phyloP scores from a whole-genome alignment of 1,284 basidiomycete species.

The Phenoliferia sp. region DNA sequence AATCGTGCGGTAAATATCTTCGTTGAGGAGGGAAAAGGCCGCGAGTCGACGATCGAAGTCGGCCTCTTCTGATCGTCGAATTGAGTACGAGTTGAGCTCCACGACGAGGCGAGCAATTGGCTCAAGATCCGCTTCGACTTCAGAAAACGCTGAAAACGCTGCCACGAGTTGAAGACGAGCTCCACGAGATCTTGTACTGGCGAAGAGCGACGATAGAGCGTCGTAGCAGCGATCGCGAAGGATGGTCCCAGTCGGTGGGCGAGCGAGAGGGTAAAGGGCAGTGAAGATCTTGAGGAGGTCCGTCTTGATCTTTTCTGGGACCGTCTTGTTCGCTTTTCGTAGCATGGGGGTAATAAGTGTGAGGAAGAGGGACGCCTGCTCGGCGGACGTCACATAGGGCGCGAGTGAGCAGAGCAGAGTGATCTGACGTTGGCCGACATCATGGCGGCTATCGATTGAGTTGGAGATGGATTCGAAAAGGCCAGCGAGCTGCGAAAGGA shows the following conservation, averaged over 20 bases:
- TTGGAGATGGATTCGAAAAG: constrained; percentile 61
- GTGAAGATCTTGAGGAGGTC: constrained; percentile 75
- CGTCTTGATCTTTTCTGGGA: constrained; percentile 82
- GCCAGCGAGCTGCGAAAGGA: constrained; percentile 68
- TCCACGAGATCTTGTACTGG: constrained; percentile 62
- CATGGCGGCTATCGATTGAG: constrained; percentile 54
- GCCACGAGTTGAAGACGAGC: constrained; percentile 64
- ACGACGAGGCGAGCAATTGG: constrained; percentile 56
- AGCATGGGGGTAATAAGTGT: constrained; percentile 74
- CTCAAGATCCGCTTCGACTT: constrained; percentile 51
- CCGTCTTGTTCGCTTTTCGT: constrained; percentile 65
- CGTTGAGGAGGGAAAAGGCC: constrained; percentile 74
- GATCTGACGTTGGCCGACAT: constrained; percentile 77
- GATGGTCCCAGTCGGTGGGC: constrained; percentile 4
- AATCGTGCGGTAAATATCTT: constrained; percentile 52
- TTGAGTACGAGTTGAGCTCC: constrained; percentile 80
- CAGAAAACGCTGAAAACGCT: constrained; percentile 59
- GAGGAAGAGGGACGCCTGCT: constrained; percentile 71
- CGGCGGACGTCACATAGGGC: constrained; percentile 62
- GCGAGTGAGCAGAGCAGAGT: constrained; percentile 73
- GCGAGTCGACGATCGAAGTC: constrained; percentile 83
- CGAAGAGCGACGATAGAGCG: constrained; percentile 68
- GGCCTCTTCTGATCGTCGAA: constrained; percentile 77
- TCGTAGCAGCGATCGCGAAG: constrained; percentile 41
- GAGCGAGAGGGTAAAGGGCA: constrained; percentile 60